Evolutionary conservation across 805 yeast species (phyloP), one percentile per base, ranked within the genome.

Genomic region (Barnettozyma siamensis): DNA sequence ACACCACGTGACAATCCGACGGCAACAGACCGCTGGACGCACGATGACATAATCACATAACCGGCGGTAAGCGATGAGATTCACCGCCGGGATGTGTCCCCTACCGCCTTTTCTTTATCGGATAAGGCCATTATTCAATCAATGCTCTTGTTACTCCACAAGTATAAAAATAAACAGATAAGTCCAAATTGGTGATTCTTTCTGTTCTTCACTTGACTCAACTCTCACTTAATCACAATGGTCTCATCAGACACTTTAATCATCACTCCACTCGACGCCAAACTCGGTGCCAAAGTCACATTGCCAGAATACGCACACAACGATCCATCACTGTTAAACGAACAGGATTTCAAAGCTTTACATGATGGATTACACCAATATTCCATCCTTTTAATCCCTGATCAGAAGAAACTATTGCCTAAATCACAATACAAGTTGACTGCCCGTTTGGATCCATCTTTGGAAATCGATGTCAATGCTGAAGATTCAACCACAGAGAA

Each of bases 361-460:
- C 76, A 73, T 50, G 72, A 75, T 26, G 91, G 89, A 0, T 72
- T 87, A 5, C 78, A 79, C 52, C 72, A 70, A 8, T 64, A 88
- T 57, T 73, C 85, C 39, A 95, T 88, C 8, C 67, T 85, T 15
- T 82, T 87, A 15, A 75, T 88, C 41, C 91, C 91, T 33, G 70
- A 72, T 32, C 91, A 83, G 62, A 76, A 69, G n/a, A 64, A 76
- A 7, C 69, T 88, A 31, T 48, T 78, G 3, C 94, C 96, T 26
- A 68, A 74, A 42, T 80, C 89, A 2, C 96, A 88, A 63, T 85
- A 82, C 63, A 62, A 70, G 20, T 69, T 88, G 39, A 88, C 95
- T 24, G 74, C 81, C 45, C 74, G 84, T 53, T 83, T 87, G 56
- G 96, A 88, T 55, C 88, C 91, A 19, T 67, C 86, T 24, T 43